Conservation (phyloP, 2,329 filamentous ascomycete genomes). For the Colletotrichum sp. region DNA sequence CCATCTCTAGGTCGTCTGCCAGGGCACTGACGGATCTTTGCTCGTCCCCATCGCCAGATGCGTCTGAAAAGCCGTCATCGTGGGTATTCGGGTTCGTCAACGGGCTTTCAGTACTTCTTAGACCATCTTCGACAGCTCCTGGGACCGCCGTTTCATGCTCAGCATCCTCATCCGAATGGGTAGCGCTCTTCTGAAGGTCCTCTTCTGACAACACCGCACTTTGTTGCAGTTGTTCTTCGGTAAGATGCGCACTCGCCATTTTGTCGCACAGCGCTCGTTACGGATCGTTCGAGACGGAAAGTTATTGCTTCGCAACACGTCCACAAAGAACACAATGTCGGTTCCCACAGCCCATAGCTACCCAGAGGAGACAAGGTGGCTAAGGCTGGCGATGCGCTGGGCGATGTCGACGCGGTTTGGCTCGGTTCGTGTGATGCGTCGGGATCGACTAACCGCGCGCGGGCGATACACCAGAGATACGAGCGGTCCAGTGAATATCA, state of each 20-base stretch:
- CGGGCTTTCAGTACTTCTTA: constrained; percentile 16
- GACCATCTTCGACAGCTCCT: constrained; percentile 23
- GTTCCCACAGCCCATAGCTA: constrained; percentile 8
- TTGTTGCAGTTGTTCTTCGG: constrained; percentile 63
- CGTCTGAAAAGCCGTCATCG: constrained; percentile 7
- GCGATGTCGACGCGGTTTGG: not conserved
- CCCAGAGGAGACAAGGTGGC: not conserved
- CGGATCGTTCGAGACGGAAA: not conserved
- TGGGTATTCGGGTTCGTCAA: not conserved
- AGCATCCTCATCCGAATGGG: constrained; percentile 52
- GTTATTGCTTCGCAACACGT: not conserved
- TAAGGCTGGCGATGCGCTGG: not conserved
- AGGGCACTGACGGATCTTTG: constrained; percentile 23
- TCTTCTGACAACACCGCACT: constrained; percentile 58
- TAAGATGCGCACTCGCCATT: constrained; percentile 58
- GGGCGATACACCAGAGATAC: not conserved
- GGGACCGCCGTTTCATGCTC: constrained; percentile 39
- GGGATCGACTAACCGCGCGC: not conserved
- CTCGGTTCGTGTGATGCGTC: not conserved
- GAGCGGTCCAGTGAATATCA: not conserved
- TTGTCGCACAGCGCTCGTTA: not conserved
- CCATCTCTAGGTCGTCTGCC: constrained; percentile 41
- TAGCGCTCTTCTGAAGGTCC: constrained; percentile 47
- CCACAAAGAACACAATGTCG: not conserved
- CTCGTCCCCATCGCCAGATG: constrained; percentile 21